A percentile compares a stretch with the other conserved stretches of the same genome.
phyloP scores from a whole-genome alignment of 441 rosid species.

The Eugenia klotzschiana region DNA sequence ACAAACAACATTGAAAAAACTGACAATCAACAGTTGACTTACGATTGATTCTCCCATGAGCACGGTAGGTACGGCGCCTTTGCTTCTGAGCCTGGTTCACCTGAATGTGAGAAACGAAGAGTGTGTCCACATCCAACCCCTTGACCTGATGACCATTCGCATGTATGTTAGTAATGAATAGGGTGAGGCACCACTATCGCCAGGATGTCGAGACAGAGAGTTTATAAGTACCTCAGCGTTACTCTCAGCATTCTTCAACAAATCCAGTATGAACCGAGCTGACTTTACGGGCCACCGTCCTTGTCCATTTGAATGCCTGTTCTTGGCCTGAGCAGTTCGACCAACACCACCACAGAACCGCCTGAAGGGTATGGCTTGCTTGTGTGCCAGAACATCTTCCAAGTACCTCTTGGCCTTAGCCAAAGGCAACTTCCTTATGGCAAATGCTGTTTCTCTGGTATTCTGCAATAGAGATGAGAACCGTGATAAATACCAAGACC shows the following conservation, averaged over 20 bases:
- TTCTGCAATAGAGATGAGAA: slow-evolving; percentile 25
- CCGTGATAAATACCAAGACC: not conserved
- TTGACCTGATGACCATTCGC: slow-evolving; percentile 38
- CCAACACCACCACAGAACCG: slow-evolving; percentile 92
- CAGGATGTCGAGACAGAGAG: not conserved
- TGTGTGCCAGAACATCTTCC: slow-evolving; percentile 92
- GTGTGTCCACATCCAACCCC: slow-evolving; percentile 87
- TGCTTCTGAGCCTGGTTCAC: slow-evolving; percentile 98
- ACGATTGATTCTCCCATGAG: slow-evolving; percentile 98
- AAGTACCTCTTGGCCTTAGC: slow-evolving; percentile 81
- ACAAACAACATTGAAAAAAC: not conserved
- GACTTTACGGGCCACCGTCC: slow-evolving; percentile 96
- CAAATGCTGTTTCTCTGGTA: slow-evolving; percentile 77
- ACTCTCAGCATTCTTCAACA: slow-evolving; percentile 89
- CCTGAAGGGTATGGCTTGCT: slow-evolving; percentile 93
- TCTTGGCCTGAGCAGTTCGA: slow-evolving; percentile 95
- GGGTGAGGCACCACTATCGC: not conserved
- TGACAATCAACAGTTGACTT: slow-evolving; percentile 4
- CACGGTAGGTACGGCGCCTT: slow-evolving; percentile 81
- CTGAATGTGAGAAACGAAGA: slow-evolving; percentile 74
- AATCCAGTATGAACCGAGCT: slow-evolving; percentile 66
- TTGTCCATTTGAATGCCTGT: slow-evolving; percentile 86
- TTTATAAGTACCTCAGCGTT: slow-evolving; percentile 56
- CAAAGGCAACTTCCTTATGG: slow-evolving; percentile 67
- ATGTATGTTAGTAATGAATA: not conserved